These are phyloP conservation scores for Colletotrichum sansevieriae DNA, from an alignment of 2,329 filamentous ascomycete species.

Conservation along the genomic window DNA sequence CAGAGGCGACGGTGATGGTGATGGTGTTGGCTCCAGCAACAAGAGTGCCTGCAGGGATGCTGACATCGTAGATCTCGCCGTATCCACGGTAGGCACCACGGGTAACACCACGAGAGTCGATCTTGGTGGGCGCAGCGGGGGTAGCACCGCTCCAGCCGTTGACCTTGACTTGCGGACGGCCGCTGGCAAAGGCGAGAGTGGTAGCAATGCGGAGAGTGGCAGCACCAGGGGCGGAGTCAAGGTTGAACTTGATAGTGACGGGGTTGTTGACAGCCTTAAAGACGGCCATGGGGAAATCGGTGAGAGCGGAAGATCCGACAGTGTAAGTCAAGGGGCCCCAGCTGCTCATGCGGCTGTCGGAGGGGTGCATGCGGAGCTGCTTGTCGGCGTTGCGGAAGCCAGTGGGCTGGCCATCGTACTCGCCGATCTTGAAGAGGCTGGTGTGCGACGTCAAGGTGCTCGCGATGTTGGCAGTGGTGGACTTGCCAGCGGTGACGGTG, in stretches of 20 bases:
- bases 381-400: slow-evolving; percentile 77
- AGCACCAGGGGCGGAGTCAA: slow-evolving; percentile 63
- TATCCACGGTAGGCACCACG: slow-evolving; percentile 74
- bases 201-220: slow-evolving; percentile 75
- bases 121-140: slow-evolving; percentile 69
- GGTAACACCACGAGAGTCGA: slow-evolving; percentile 75
- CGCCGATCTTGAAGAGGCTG: slow-evolving; percentile 73
- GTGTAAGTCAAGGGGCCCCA: slow-evolving; percentile 74
- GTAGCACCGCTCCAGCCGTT: slow-evolving; percentile 65
- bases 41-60: slow-evolving; percentile 70
- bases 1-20: slow-evolving; percentile 69
- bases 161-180: slow-evolving; percentile 67
- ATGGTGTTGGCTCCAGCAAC: slow-evolving; percentile 74
- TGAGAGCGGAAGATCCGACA: slow-evolving; percentile 65
- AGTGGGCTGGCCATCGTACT: slow-evolving; percentile 73
- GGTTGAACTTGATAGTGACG: slow-evolving; percentile 71
- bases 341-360: slow-evolving; percentile 71
- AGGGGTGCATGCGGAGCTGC: slow-evolving; percentile 77
- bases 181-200: slow-evolving; percentile 72
- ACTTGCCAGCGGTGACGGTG: slow-evolving; percentile 62
- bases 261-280: slow-evolving; percentile 72
- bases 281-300: slow-evolving; percentile 74
- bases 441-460: slow-evolving; percentile 59
- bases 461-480: slow-evolving; percentile 64
- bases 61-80: slow-evolving; percentile 74